Evolutionary conservation across 2,329 filamentous ascomycete species (phyloP).

Genomic region (Penicillium glabrum): DNA sequence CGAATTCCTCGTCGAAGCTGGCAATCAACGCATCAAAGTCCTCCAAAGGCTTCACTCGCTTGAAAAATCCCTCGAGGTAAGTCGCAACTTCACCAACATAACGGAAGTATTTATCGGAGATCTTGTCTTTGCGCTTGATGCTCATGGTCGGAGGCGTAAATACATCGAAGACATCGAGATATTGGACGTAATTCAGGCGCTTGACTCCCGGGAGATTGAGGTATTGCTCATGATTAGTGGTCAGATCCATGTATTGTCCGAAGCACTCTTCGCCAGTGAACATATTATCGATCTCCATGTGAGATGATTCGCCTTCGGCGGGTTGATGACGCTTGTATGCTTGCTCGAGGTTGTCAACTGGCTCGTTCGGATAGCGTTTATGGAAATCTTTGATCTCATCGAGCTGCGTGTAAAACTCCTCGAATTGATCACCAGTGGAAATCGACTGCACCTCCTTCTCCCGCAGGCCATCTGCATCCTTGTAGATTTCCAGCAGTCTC

Average conservation of each 20-base stretch:
- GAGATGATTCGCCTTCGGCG: slow-evolving; percentile 63
- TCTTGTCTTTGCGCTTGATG: slow-evolving; percentile 77
- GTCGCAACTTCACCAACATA: slow-evolving; percentile 78
- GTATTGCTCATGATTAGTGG: slow-evolving; percentile 78
- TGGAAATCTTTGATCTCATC: slow-evolving; percentile 83
- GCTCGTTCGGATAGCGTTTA: slow-evolving; percentile 86
- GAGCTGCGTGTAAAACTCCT: slow-evolving; percentile 86
- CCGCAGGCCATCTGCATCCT: slow-evolving; percentile 70
- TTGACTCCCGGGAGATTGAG: slow-evolving; percentile 87
- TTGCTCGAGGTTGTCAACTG: slow-evolving; percentile 89
- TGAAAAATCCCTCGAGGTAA: slow-evolving; percentile 87
- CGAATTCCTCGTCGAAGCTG: slow-evolving; percentile 80
- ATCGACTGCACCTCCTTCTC: slow-evolving; percentile 81
- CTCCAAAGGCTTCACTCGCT: slow-evolving; percentile 79
- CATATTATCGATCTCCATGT: slow-evolving; percentile 77
- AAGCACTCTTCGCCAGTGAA: slow-evolving; percentile 96
- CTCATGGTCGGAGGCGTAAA: slow-evolving; percentile 73
- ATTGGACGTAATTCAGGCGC: slow-evolving; percentile 85
- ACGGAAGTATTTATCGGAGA: slow-evolving; percentile 88
- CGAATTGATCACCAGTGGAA: slow-evolving; percentile 80
- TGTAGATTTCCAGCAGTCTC: slow-evolving; percentile 79
- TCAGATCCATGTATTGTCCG: slow-evolving; percentile 89
- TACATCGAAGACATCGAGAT: slow-evolving; percentile 85
- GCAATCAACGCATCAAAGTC: slow-evolving; percentile 76
- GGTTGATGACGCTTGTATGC: slow-evolving; percentile 75